phyloP scores from a whole-genome alignment of 208 protist species.

The Crithidia mellificae region DNA sequence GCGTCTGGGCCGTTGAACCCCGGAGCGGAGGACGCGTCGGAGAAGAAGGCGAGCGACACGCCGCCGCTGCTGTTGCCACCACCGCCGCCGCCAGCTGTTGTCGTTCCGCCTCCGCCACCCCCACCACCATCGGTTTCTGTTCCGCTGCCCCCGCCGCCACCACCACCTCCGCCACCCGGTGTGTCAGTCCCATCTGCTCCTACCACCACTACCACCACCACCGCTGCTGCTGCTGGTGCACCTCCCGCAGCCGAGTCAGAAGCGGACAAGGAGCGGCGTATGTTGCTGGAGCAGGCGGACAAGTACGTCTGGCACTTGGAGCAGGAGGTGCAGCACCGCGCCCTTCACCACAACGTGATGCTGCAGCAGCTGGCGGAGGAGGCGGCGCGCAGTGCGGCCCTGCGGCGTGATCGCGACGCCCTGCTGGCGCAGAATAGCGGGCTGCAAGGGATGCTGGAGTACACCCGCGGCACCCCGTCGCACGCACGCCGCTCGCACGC shows the following conservation, averaged over 20 bases:
- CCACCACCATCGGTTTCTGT: neutral
- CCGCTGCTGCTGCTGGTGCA: neutral
- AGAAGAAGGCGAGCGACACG: neutral
- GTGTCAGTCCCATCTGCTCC: constrained; percentile 8
- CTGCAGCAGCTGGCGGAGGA: constrained; percentile 55
- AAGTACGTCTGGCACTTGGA: constrained; percentile 58
- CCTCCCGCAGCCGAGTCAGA: constrained; percentile 9
- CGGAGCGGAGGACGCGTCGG: neutral
- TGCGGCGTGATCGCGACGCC: constrained; percentile 57
- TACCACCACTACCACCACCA: constrained; percentile 5
- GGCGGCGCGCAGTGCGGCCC: constrained; percentile 32
- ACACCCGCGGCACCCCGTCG: constrained; percentile 1
- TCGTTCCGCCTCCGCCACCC: neutral
- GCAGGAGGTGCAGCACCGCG: constrained; percentile 57
- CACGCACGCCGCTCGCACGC: neutral
- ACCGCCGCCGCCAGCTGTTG: neutral
- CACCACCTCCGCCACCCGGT: neutral
- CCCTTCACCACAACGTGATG: constrained; percentile 44
- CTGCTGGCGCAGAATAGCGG: constrained; percentile 46
- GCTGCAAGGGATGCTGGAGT: constrained; percentile 35
- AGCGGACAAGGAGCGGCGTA: constrained; percentile 28
- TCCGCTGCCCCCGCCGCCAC: constrained; percentile 14
- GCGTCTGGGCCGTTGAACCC: neutral
- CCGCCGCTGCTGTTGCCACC: neutral
- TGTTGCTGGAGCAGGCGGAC: constrained; percentile 55